Evolutionary conservation across 148 eudicot species (phyloP).

Genomic region (Spergularia bocconei): DNA sequence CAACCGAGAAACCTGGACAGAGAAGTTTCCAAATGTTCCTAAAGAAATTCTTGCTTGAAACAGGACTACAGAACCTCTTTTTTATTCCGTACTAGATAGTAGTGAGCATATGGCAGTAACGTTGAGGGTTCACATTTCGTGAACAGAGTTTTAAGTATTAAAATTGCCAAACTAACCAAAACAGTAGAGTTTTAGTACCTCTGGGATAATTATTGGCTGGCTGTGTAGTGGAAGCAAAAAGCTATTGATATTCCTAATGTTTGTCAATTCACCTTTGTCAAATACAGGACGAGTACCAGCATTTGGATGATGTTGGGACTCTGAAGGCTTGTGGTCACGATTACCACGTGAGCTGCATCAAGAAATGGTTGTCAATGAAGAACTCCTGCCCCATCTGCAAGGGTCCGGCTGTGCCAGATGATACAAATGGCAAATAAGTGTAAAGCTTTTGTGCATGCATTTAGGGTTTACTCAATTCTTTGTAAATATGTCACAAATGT

Average conservation of each 20-base stretch:
- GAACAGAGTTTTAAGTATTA: too few relatives aligned
- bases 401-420: slow-evolving; percentile 55
- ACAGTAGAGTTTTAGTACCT: too few relatives aligned
- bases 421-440: slow-evolving; percentile 33
- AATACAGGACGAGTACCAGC: slow-evolving; percentile 67
- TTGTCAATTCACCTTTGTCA: background rate
- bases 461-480: slow-evolving; percentile 26
- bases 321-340: slow-evolving; percentile 66
- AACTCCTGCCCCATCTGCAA: slow-evolving; percentile 86
- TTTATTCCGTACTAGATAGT: too few relatives aligned
- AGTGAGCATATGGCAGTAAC: too few relatives aligned
- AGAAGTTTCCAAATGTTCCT: too few relatives aligned
- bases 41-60: too few relatives aligned
- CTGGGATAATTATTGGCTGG: too few relatives aligned
- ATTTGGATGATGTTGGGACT: slow-evolving; percentile 69
- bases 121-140: too few relatives aligned
- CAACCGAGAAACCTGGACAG: too few relatives aligned
- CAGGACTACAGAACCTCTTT: too few relatives aligned
- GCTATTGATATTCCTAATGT: background rate
- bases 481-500: slow-evolving; percentile 40
- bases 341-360: slow-evolving; percentile 76
- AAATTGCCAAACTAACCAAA: too few relatives aligned
- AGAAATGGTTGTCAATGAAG: slow-evolving; percentile 78
- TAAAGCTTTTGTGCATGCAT: slow-evolving; percentile 9
- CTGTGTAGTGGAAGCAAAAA: background rate